phyloP scores from a whole-genome alignment of 2,329 filamentous ascomycete species.

The Colletotrichum cuscutae region DNA sequence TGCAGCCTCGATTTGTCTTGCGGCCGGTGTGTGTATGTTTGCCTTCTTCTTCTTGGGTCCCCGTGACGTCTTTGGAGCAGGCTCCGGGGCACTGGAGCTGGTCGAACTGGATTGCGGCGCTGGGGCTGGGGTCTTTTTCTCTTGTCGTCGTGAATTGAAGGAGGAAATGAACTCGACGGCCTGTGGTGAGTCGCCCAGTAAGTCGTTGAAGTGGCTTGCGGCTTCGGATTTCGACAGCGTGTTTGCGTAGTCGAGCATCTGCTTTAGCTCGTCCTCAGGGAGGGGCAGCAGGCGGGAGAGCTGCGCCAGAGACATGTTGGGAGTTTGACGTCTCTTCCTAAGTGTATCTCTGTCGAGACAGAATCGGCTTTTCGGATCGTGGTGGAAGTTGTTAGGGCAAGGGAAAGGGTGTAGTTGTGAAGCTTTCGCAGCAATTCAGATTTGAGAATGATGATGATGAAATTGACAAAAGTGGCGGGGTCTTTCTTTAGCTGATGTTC shows the following conservation, averaged over 20 bases:
- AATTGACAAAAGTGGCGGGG: not conserved
- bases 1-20: conserved; percentile 72
- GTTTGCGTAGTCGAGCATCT: conserved; percentile 84
- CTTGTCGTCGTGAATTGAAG: conserved; percentile 76
- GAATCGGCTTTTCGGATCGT: not conserved
- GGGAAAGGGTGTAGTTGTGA: not conserved
- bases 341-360: not conserved
- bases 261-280: conserved; percentile 84
- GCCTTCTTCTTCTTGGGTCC: conserved; percentile 66
- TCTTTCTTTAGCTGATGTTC: not conserved
- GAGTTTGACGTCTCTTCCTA: not conserved
- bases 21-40: conserved; percentile 70
- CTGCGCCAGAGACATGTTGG: conserved; percentile 68
- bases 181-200: conserved; percentile 87
- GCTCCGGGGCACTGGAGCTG: conserved; percentile 42
- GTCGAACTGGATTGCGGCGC: conserved; percentile 24
- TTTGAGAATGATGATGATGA: conserved; percentile 2
- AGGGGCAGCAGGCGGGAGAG: conserved; percentile 84
- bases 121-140: conserved; percentile 44
- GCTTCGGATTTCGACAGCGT: conserved; percentile 81
- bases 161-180: conserved; percentile 81
- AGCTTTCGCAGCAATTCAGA: not conserved
- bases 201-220: conserved; percentile 85
- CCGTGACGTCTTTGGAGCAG: conserved; percentile 60
- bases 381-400: not conserved